Evolutionary conservation across 225 moss, liverwort and hornwort genomes (phyloP), one percentile per base, ranked within the genome.

Genomic region (Polytrichum commune): DNA sequence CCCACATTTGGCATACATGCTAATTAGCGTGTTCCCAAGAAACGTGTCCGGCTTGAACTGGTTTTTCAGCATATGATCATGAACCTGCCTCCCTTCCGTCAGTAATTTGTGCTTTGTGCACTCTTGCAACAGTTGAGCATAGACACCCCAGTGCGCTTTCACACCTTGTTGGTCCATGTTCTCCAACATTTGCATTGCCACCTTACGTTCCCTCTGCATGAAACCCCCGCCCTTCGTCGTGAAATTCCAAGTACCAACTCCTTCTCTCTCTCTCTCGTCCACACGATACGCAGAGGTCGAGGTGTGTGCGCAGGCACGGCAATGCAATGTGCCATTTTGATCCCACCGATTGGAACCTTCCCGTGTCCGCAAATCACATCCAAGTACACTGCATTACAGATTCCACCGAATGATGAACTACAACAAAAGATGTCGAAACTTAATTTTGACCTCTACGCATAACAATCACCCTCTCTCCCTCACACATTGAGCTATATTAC

Each of bases 1-100:
- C 65, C 85, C 82, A 68, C 88, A 82, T 75, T 88, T 88, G 19
- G 88, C 77, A 55, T 82, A 88, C 88, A 88, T 88, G 53, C 82
- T 88, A 60, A 88, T 82, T 60, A 88, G 79, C 79, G 77, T 66
- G 69, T 88, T 88, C 28, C 57, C 79, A 4, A 88, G 82, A 68
- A 82, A 88, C n/a, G 63, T 76, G 53, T 85, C 79, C 18, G 82
- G 77, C 46, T 77, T 72, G 30, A 75, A 65, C n/a, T 69, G 57
- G 28, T 35, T 65, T 46, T 58, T 85, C 38, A 73, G 77, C 66
- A 84, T 82, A 18, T 75, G 77, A 30, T 69, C 75, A 62, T 88
- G 85, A 23, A 88, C 76, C 65, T 69, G 71, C 66, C 75, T 82
- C 62, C 88, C 88, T 75, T 78, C 68, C 26, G 61, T 64, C 8